Percentiles rank a stretch among this genome's conserved stretches.
Conservation (phyloP, 2,329 filamentous ascomycete species). For the Stachybotrys elegans region DNA sequence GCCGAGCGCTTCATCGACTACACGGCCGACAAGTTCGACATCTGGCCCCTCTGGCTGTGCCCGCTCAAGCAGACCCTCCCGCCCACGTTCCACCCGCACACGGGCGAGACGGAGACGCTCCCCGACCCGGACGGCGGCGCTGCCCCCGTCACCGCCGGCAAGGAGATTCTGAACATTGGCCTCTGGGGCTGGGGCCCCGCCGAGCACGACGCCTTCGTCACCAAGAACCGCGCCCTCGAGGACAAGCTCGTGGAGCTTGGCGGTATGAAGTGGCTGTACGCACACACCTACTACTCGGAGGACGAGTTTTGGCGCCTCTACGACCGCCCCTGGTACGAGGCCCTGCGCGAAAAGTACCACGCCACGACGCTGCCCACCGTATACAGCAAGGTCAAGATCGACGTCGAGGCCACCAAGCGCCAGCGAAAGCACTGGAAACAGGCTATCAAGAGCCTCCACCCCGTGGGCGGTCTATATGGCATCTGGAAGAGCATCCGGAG, state of each 20-base stretch:
- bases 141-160: constrained; percentile 12
- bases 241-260: constrained; percentile 61
- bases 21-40: constrained; percentile 43
- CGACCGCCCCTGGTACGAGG: constrained; percentile 54
- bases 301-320: constrained; percentile 65
- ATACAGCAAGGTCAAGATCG: constrained; percentile 64
- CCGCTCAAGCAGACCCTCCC: constrained; percentile 43
- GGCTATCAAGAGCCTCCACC: constrained; percentile 44
- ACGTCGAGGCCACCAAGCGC: constrained; percentile 37
- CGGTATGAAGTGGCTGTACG: constrained; percentile 84
- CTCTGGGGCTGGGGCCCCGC: constrained; percentile 75
- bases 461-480: constrained; percentile 54
- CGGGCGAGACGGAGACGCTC: constrained; percentile 26
- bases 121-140: constrained; percentile 6
- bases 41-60: constrained; percentile 59
- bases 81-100: constrained; percentile 53
- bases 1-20: constrained; percentile 51
- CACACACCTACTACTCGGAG: constrained; percentile 77
- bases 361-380: constrained; percentile 60
- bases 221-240: constrained; percentile 68
- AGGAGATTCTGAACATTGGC: constrained; percentile 56
- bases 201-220: constrained; percentile 54
- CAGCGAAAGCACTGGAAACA: constrained; percentile 32
- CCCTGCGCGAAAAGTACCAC: constrained; percentile 55
- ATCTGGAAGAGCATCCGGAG: constrained; percentile 55